phyloP scores from a whole-genome alignment of 2,329 filamentous ascomycete species.

The Ascochyta viciae-villosae region DNA sequence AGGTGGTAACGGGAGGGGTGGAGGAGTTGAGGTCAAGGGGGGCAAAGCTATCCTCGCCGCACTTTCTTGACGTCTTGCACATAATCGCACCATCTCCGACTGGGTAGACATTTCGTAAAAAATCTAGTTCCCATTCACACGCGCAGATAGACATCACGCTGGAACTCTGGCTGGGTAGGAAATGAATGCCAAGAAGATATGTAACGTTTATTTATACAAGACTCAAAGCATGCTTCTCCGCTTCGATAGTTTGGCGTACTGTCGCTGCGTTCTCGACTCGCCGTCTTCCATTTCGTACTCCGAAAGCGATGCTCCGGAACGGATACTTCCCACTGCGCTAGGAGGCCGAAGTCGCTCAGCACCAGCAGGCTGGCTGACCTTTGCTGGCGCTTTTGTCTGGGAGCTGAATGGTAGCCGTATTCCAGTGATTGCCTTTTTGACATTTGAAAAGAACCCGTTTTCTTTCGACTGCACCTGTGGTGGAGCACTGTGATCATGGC shows the following conservation, averaged over 20 bases:
- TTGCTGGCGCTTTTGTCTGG: not conserved
- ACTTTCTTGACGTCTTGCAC: too few relatives aligned
- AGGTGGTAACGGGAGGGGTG: too few relatives aligned
- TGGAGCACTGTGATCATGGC: constrained; percentile 1
- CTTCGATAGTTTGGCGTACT: constrained; percentile 47
- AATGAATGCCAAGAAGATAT: too few relatives aligned
- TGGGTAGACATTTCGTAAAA: too few relatives aligned
- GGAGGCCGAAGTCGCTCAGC: constrained; percentile 26
- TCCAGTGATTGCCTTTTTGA: constrained; percentile 11
- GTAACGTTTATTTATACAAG: not conserved
- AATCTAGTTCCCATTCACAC: too few relatives aligned
- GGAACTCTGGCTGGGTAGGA: too few relatives aligned
- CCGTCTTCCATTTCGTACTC: constrained; percentile 47
- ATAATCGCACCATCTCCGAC: too few relatives aligned
- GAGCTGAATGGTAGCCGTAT: not conserved
- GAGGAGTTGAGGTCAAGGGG: too few relatives aligned
- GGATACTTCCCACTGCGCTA: constrained; percentile 27
- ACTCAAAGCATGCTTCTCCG: constrained; percentile 46
- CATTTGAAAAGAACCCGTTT: constrained; percentile 3
- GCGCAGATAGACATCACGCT: too few relatives aligned
- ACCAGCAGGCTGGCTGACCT: constrained; percentile 17
- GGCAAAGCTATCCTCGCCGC: too few relatives aligned
- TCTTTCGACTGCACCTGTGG: not conserved
- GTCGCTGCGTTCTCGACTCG: constrained; percentile 37
- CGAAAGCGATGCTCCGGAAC: constrained; percentile 4